Conservation (phyloP, 768 basidiomycete species). For the Udeniomyces megalosporus region DNA sequence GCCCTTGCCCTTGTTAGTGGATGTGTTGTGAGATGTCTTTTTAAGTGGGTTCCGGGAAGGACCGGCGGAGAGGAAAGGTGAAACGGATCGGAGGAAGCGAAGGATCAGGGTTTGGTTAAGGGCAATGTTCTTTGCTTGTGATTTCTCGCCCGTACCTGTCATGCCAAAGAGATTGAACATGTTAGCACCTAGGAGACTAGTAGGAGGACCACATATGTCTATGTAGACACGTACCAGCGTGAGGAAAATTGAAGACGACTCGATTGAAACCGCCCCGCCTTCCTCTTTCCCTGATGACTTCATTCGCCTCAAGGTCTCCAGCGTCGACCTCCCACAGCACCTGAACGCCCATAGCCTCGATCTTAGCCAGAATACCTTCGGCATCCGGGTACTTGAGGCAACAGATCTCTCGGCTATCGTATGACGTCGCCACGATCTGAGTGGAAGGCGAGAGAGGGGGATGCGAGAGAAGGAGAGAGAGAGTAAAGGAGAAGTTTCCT, state of each 20-base stretch:
- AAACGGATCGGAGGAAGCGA: constrained; percentile 60
- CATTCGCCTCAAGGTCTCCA: constrained; percentile 48
- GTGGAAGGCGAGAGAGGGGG: constrained; percentile 39
- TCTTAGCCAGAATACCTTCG: constrained; percentile 38
- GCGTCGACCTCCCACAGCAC: constrained; percentile 75
- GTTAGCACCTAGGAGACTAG: no score
- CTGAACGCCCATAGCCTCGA: constrained; percentile 46
- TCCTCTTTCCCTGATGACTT: constrained; percentile 32
- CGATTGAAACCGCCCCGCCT: constrained; percentile 49
- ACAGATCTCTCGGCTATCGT: constrained; percentile 61
- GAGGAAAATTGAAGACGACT: constrained; percentile 91
- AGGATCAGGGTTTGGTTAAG: constrained; percentile 74
- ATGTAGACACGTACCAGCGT: constrained; percentile 48
- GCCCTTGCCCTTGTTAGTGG: constrained; percentile 17
- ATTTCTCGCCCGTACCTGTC: constrained; percentile 60
- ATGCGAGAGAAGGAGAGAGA: constrained; percentile 45
- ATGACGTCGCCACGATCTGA: constrained; percentile 72
- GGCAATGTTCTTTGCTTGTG: constrained; percentile 82
- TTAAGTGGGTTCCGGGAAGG: constrained; percentile 36
- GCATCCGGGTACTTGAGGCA: constrained; percentile 65
- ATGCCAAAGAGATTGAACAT: neutral
- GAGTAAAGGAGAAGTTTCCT: constrained; percentile 75
- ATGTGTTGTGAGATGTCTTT: constrained; percentile 30
- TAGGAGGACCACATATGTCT: neutral
- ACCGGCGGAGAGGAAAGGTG: constrained; percentile 45